Conservation (phyloP, 352 stramenopile species). For the Phytophthora crassamura region DNA sequence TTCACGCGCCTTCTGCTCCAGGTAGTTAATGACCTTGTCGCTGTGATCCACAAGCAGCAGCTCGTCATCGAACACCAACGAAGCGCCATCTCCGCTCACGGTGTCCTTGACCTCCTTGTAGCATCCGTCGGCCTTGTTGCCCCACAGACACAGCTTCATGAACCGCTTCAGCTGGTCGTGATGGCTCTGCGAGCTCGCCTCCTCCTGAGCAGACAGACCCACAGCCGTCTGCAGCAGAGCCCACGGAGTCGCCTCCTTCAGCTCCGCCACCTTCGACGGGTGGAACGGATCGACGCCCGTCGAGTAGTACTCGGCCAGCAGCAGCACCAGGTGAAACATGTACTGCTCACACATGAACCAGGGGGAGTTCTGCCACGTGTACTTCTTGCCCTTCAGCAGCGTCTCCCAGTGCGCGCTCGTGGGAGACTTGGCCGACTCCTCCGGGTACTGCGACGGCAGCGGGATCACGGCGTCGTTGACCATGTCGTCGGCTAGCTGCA, state of each 20-base stretch:
- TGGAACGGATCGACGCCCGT: constrained; percentile 73
- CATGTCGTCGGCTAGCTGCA: constrained; percentile 56
- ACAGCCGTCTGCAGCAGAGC: constrained; percentile 63
- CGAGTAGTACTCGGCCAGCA: constrained; percentile 71
- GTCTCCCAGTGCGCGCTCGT: constrained; percentile 55
- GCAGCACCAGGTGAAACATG: constrained; percentile 73
- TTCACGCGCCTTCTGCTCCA: constrained; percentile 33
- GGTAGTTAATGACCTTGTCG: constrained; percentile 51
- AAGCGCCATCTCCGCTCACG: constrained; percentile 57
- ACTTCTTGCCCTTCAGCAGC: constrained; percentile 47
- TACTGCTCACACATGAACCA: constrained; percentile 84
- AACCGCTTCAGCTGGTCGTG: constrained; percentile 55
- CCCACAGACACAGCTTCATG: constrained; percentile 80
- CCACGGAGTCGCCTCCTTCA: constrained; percentile 64
- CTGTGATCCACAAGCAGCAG: constrained; percentile 67
- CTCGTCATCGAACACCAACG: constrained; percentile 66
- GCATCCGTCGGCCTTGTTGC: constrained; percentile 80
- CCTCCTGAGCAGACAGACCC: constrained; percentile 27
- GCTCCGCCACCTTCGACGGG: constrained; percentile 60
- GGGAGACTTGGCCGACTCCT: constrained; percentile 44
- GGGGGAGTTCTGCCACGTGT: constrained; percentile 77
- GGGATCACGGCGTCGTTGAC: constrained; percentile 52
- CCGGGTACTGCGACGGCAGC: constrained; percentile 47
- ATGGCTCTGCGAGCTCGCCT: constrained; percentile 29
- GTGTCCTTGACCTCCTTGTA: constrained; percentile 82